Percentiles rank a stretch among this genome's conserved stretches.
Evolutionary conservation across 192 early-diverging fungal genomes (phyloP).

Genomic region (Entomortierella lignicola): DNA sequence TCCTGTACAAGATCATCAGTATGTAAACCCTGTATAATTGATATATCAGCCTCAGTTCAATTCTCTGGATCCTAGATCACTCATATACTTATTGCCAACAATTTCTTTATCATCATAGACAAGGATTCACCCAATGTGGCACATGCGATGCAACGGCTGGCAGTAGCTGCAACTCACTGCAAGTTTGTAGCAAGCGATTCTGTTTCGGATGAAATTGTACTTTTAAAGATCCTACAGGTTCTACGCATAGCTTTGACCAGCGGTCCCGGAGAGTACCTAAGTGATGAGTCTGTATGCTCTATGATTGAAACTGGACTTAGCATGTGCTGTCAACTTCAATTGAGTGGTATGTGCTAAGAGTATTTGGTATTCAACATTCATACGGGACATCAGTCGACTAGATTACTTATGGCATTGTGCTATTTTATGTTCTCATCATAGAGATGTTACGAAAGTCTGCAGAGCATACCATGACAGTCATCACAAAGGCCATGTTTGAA

Average conservation of each 20-base stretch:
- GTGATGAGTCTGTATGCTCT: slow-evolving; percentile 94
- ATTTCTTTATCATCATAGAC: slow-evolving; percentile 23
- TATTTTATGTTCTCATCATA: slow-evolving; percentile 37
- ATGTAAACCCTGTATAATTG: background rate
- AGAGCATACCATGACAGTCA: slow-evolving; percentile 81
- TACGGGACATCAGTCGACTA: background rate
- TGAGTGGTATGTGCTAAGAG: slow-evolving; percentile 70
- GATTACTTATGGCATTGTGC: slow-evolving; percentile 23
- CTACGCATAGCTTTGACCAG: slow-evolving; percentile 81
- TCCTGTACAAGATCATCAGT: slow-evolving; percentile 83
- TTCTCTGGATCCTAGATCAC: background rate
- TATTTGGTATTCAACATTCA: background rate
- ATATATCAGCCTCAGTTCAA: background rate
- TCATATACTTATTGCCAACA: background rate
- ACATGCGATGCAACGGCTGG: slow-evolving; percentile 74
- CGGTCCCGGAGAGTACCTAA: slow-evolving; percentile 73
- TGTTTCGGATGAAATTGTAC: slow-evolving; percentile 94
- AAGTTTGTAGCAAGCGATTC: slow-evolving; percentile 96
- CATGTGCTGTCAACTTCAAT: slow-evolving; percentile 94
- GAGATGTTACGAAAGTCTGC: slow-evolving; percentile 82
- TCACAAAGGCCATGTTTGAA: slow-evolving; percentile 82
- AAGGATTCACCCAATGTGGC: slow-evolving; percentile 73
- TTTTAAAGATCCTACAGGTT: slow-evolving; percentile 89
- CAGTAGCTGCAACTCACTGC: slow-evolving; percentile 91
- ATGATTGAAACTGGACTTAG: slow-evolving; percentile 98